Conservation (phyloP, 2,329 filamentous ascomycete species). For the Triangularia setosa region DNA sequence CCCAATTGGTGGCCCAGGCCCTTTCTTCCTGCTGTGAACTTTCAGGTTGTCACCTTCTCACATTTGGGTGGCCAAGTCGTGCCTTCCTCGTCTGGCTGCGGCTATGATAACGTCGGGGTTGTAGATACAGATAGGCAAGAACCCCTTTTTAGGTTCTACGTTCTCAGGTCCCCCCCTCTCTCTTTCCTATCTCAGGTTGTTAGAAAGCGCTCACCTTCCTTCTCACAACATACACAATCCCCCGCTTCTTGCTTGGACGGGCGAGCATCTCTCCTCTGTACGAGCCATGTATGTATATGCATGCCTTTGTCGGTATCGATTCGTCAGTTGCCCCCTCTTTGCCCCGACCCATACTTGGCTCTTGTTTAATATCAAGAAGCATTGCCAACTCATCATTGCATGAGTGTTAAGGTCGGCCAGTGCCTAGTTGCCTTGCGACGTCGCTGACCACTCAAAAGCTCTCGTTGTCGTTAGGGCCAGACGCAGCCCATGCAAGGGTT, state of each 20-base stretch:
- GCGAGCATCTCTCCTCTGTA: too few species aligned
- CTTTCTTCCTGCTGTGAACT: not conserved
- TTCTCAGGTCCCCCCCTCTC: too few species aligned
- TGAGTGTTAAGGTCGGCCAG: slow-evolving; percentile 44
- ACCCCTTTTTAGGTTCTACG: too few species aligned
- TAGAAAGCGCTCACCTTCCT: not conserved
- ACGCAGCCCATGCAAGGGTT: slow-evolving; percentile 34
- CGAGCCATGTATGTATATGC: slow-evolving; percentile 10
- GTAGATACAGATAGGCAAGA: not conserved
- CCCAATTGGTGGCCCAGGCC: not conserved
- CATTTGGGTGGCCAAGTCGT: not conserved
- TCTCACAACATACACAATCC: not conserved
- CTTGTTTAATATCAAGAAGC: slow-evolving; percentile 53
- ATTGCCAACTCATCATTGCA: slow-evolving; percentile 75
- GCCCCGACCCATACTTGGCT: slow-evolving; percentile 32
- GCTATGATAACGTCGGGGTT: not conserved
- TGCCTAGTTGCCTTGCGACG: slow-evolving; percentile 40
- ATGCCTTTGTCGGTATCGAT: slow-evolving; percentile 14
- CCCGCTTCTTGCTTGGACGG: slow-evolving; percentile 22
- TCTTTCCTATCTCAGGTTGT: not conserved
- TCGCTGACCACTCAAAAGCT: slow-evolving; percentile 32
- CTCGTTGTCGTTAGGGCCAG: slow-evolving; percentile 28
- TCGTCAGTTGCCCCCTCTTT: slow-evolving; percentile 10
- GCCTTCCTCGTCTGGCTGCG: not conserved
- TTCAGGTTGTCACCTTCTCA: too few species aligned